Conservation (phyloP, 1,284 basidiomycete genomes). For the Naganishia sp. region DNA sequence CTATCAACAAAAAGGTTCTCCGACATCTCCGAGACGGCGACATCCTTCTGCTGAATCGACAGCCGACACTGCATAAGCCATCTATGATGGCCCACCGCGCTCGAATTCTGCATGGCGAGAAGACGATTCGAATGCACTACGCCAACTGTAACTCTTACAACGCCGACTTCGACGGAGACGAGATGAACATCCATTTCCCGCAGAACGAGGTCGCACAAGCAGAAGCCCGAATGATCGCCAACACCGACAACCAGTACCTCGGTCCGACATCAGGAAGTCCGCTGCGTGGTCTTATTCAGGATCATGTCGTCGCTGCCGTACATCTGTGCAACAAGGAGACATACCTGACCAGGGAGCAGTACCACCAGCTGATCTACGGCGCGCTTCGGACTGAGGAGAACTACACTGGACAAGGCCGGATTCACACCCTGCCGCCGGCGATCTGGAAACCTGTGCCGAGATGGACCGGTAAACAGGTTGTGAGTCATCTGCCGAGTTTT, state of each 20-base stretch:
- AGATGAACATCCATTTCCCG: conserved; percentile 98
- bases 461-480: conserved; percentile 99
- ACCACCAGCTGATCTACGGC: conserved; percentile 95
- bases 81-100: conserved; percentile 99
- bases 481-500: conserved; percentile 55
- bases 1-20: conserved; percentile 96
- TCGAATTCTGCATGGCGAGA: conserved; percentile 88
- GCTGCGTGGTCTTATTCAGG: conserved; percentile 95
- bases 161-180: conserved; percentile 99
- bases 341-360: conserved; percentile 94
- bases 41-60: conserved; percentile 93
- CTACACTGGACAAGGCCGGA: conserved; percentile 65
- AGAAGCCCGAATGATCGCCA: conserved; percentile 90
- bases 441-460: conserved; percentile 86
- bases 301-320: conserved; percentile 97
- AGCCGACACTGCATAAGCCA: conserved; percentile 99
- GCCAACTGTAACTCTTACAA: conserved; percentile 71
- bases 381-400: conserved; percentile 87
- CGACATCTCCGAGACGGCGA: conserved; percentile 94
- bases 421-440: conserved; percentile 83
- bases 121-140: conserved; percentile 99
- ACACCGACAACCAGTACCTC: conserved; percentile 98
- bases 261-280: conserved; percentile 98
- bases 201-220: conserved; percentile 84
- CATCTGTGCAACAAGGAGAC: conserved; percentile 98